Base-by-base conservation (phyloP, 352 stramenopile genomes). In the Pythium dissotocum region DNA sequence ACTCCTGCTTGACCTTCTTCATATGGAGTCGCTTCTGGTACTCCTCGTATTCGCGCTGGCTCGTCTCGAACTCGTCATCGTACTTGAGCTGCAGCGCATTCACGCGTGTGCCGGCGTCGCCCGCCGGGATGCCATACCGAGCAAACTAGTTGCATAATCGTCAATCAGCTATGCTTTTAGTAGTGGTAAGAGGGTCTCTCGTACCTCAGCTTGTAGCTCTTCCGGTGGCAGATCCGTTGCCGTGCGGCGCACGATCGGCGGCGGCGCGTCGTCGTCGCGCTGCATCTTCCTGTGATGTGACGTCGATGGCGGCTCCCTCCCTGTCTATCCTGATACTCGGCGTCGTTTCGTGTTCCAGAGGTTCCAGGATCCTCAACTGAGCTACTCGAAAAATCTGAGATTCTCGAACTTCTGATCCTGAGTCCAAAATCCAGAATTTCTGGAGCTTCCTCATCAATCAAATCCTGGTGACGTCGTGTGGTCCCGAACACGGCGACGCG, bases 121-220 rank as follows among this genome's bases (percentile, higher is more conserved):
- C 79, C 2, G 58, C 44, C 2, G 73, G 72, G 52, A 92, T 87
- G 9, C 69, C 69, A 33, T 92, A 90, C 24, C 77, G 75, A 40
- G 63, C 48, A 55, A 83, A 88, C 83, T 91, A 61, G 0, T 26
- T 6, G 10, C 56, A 8, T 24, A 6, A 49, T 8, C 40, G 40
- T 24, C 40, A 49, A 49, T 49, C 13, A 49, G 14, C 40, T 16
- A 49, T 24, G 4, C 40, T 12, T 24, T 24, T 24, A 24, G 21
- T 24, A 24, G 21, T 24, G 21, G 21, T 24, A 24, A 24, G 21
- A 24, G 21, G 21, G 21, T 10, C 36, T 16, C 36, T 7, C 36
- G 18, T 44, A 89, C 83, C 80, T 92, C 84, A 16, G 69, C 77
- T 48, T 88, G 82, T 16, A 89, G 58, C 33, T 92, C 84, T 16